phyloP scores from a whole-genome alignment of 768 basidiomycete genomes.

The Pisolithus sp. region DNA sequence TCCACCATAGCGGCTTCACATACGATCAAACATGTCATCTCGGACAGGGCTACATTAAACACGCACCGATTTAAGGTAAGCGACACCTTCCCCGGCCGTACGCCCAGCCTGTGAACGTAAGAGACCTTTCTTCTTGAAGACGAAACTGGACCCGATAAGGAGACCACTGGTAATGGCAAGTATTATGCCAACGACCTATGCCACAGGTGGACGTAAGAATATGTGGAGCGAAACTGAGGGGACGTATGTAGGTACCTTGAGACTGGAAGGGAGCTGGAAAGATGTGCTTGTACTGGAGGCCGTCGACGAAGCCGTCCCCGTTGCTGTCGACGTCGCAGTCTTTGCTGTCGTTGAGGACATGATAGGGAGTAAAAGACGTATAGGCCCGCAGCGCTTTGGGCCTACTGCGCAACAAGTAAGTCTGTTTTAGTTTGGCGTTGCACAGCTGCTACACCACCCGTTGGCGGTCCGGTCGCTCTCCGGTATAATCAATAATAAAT shows the following conservation, averaged over 20 bases:
- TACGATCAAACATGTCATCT: conserved; percentile 2
- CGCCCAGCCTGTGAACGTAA: conserved; percentile 77
- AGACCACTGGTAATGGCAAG: conserved; percentile 74
- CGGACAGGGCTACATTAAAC: not conserved
- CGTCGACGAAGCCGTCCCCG: conserved; percentile 32
- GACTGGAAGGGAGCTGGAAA: conserved; percentile 35
- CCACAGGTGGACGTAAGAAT: conserved; percentile 2
- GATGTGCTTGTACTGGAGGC: conserved; percentile 32
- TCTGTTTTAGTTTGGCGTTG: conserved; percentile 11
- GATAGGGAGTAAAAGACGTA: conserved; percentile 5
- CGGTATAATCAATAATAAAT: too few species aligned
- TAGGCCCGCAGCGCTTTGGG: conserved; percentile 1
- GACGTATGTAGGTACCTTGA: conserved; percentile 50
- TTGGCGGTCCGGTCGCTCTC: too few species aligned
- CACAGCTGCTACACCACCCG: not conserved
- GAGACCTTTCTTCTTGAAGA: conserved; percentile 96
- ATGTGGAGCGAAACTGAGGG: not conserved
- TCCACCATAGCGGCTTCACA: conserved; percentile 82
- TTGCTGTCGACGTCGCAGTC: conserved; percentile 12
- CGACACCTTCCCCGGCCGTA: conserved; percentile 77
- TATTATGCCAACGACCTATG: conserved; percentile 67
- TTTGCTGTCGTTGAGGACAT: conserved; percentile 30
- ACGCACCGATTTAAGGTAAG: conserved; percentile 89
- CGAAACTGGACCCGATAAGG: conserved; percentile 89
- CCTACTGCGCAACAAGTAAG: not conserved